Base-by-base conservation (phyloP, 148 eudicot species). In the Cornus florida region DNA sequence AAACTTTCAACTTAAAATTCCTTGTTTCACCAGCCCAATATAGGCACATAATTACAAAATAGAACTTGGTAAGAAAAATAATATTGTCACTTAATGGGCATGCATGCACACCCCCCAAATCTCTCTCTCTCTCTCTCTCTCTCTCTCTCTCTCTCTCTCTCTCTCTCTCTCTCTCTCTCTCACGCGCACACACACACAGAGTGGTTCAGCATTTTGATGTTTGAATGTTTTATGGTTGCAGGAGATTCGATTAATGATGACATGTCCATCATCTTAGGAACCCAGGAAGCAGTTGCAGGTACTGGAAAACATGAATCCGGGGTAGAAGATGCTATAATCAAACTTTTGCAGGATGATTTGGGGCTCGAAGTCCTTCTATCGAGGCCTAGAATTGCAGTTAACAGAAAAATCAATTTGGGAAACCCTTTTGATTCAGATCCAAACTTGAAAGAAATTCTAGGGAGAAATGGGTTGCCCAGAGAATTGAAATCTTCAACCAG, bases 161-260 rank as follows among this genome's bases (percentile, higher is more conserved):
- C 32, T n/a, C 19, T 8, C 70, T 16, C 16, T 31, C 16, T 22
- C 66, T 17, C 53, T 60, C 77, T 39, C 32, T 2, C 28, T 3
- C 53, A 46, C 53, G 4, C 59, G 4, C 59, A 53, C 59, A 13
- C 19, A 53, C 59, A 53, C 53, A 48, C 53, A 11, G 6, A 43
- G 0, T 17, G 12, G 59, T 5, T 53, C 4, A 75, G 16, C 69
- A 10, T 28, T 78, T 62, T 84, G 17, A 74, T 75, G 69, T 50
- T 69, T 62, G 80, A 46, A 10, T 72, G n/a, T 22, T 71, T 67
- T 39, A 38, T 78, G 67, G 28, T 78, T 87, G 88, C 94, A 96
- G 99, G 97, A 48, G 33, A 57, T 74, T 72, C 81, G 16, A 57
- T 93, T 77, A 83, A 89, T 81, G 99, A 96, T 76, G 97, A 92